Evolutionary conservation across 768 basidiomycete genomes (phyloP).

Genomic region (Leccinum disarticulatum): DNA sequence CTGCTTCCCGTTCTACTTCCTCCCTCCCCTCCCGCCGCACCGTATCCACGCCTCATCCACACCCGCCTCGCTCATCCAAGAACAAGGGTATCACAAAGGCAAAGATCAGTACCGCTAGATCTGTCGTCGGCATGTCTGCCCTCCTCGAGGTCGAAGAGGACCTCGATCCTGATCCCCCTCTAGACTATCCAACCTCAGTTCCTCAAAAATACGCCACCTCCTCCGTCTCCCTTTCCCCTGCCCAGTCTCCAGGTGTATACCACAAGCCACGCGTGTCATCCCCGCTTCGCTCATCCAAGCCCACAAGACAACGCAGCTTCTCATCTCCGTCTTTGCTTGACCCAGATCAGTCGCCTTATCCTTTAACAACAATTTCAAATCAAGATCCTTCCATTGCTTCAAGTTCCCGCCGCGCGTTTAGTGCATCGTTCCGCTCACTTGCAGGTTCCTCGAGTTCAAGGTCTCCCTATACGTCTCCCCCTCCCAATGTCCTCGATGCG

Average conservation of each 20-base stretch:
- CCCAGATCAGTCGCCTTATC: slow-evolving; percentile 5
- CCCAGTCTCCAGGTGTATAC: slow-evolving; percentile 9
- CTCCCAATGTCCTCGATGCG: slow-evolving; percentile 32
- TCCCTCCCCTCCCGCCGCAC: slow-evolving; percentile 18
- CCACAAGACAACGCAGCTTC: slow-evolving; percentile 31
- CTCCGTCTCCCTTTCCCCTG: slow-evolving; percentile 14
- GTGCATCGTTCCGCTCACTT: slow-evolving; percentile 14
- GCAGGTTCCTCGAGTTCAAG: slow-evolving; percentile 29
- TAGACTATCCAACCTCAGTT: slow-evolving; percentile 3
- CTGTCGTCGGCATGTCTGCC: slow-evolving; percentile 53
- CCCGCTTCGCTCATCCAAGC: slow-evolving; percentile 25
- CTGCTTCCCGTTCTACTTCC: slow-evolving; percentile 24
- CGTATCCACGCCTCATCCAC: slow-evolving; percentile 13
- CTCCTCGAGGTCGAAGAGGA: slow-evolving; percentile 56
- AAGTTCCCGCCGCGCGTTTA: slow-evolving; percentile 8
- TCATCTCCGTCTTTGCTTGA: slow-evolving; percentile 28
- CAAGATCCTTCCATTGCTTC: slow-evolving; percentile 8
- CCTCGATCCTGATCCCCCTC: slow-evolving; percentile 22
- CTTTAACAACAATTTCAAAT: not conserved
- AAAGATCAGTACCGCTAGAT: slow-evolving; percentile 38
- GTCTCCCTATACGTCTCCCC: slow-evolving; percentile 32
- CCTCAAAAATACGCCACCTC: slow-evolving; percentile 20
- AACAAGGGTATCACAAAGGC: slow-evolving; percentile 26
- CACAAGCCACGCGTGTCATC: slow-evolving; percentile 25
- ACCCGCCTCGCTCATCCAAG: slow-evolving; percentile 26